These are phyloP conservation scores for Aspergillus bertholletiae DNA, from an alignment of 495 filamentous ascomycete genomes.

Conservation along the genomic window DNA sequence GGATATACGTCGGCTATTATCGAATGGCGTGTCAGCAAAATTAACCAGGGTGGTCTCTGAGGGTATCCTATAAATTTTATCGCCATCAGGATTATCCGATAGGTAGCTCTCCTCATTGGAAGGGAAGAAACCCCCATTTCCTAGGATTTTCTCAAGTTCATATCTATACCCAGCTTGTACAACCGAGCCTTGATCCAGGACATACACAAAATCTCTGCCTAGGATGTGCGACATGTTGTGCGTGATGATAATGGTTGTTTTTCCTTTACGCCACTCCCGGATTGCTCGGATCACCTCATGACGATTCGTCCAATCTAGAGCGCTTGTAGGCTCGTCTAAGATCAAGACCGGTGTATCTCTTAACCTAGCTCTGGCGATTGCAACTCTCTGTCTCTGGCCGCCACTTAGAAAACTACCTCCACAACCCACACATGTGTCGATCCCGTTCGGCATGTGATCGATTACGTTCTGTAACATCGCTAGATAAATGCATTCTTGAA, in stretches of 20 bases:
- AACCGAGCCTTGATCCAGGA: conserved; percentile 68
- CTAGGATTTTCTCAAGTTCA: conserved; percentile 32
- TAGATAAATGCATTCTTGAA: conserved; percentile 53
- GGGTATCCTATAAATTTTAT: neutral
- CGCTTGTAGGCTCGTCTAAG: conserved; percentile 81
- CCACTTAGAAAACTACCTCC: conserved; percentile 75
- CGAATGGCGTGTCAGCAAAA: neutral
- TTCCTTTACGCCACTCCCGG: conserved; percentile 62
- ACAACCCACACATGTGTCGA: conserved; percentile 69
- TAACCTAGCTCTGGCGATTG: conserved; percentile 75
- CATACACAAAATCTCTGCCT: conserved; percentile 72
- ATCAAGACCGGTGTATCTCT: conserved; percentile 79
- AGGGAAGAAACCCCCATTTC: conserved; percentile 2
- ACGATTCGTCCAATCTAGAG: conserved; percentile 72
- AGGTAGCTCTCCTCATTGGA: neutral
- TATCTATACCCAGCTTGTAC: conserved; percentile 63
- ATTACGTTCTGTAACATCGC: conserved; percentile 73
- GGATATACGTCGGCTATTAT: neutral
- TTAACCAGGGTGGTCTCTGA: neutral
- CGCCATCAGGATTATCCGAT: neutral
- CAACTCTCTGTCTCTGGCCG: conserved; percentile 75
- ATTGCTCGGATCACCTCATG: conserved; percentile 67
- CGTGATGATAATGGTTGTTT: conserved; percentile 84
- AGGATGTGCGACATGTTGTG: conserved; percentile 83
- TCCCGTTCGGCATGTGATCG: conserved; percentile 64